phyloP scores from a whole-genome alignment of 345 rosid species.

The Conringia planisiliqua region DNA sequence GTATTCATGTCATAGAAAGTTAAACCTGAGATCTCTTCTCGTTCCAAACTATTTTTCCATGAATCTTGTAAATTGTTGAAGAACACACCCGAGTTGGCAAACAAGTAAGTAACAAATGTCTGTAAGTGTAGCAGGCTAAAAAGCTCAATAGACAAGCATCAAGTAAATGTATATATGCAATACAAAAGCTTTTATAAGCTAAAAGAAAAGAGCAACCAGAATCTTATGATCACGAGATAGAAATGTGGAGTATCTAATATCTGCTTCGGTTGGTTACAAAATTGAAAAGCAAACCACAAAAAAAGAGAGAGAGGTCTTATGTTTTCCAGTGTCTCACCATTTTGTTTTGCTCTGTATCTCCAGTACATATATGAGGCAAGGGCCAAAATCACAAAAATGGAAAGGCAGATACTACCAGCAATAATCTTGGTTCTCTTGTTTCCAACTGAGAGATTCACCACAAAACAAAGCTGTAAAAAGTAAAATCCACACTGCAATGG shows the following conservation, averaged over 20 bases:
- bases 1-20: conserved; percentile 23
- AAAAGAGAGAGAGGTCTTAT: neutral
- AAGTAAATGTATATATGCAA: neutral
- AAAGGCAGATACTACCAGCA: conserved; percentile 13
- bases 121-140: neutral
- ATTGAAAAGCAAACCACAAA: neutral
- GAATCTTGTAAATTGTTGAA: neutral
- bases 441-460: conserved; percentile 12
- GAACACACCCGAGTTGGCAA: neutral
- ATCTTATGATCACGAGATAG: neutral
- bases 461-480: neutral
- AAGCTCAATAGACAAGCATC: neutral
- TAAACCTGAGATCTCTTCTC: conserved; percentile 16
- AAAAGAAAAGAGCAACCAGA: neutral
- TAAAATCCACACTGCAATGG: neutral
- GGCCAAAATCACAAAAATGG: conserved; percentile 8
- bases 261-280: neutral
- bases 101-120: neutral
- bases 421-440: conserved; percentile 16
- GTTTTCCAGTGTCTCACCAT: conserved; percentile 11
- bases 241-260: neutral
- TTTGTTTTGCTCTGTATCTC: conserved; percentile 21
- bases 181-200: too few species aligned
- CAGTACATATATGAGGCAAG: conserved; percentile 1
- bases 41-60: conserved; percentile 22